Evolutionary conservation across 176 grass and related monocot genomes (phyloP).

Genomic region (Aechmea fasciata): DNA sequence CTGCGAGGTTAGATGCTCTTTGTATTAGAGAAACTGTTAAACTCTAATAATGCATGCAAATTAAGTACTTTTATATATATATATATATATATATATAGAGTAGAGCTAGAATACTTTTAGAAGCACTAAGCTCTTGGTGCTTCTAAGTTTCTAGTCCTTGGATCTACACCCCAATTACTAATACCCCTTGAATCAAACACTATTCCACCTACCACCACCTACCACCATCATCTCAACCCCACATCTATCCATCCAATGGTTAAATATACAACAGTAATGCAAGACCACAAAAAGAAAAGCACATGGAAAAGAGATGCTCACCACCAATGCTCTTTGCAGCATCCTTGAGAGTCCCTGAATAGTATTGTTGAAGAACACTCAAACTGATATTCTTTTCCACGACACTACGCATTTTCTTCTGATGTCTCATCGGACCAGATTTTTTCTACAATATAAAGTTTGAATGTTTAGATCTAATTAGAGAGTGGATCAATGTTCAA

Average conservation of each 20-base stretch:
- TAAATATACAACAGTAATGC: not conserved
- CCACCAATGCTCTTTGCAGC: constrained; percentile 70
- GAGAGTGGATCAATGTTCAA: too few relatives aligned
- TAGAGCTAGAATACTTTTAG: too few relatives aligned
- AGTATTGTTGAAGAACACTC: constrained; percentile 43
- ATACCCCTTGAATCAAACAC: too few relatives aligned
- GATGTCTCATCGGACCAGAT: constrained; percentile 14
- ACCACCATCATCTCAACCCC: too few relatives aligned
- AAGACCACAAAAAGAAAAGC: not conserved
- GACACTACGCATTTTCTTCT: constrained; percentile 24
- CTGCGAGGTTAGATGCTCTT: constrained; percentile 20
- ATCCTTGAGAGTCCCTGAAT: constrained; percentile 64
- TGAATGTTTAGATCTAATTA: not conserved
- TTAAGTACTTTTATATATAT: too few relatives aligned
- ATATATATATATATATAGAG: too few relatives aligned
- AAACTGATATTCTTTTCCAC: constrained; percentile 42
- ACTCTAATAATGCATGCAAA: not conserved
- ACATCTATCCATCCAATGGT: too few relatives aligned
- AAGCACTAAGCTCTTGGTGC: too few relatives aligned
- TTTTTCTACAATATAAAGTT: constrained; percentile 26
- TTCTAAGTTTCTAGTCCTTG: too few relatives aligned
- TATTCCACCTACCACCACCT: too few relatives aligned
- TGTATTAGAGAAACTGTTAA: not conserved
- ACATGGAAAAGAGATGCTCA: constrained; percentile 8
- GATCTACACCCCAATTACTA: too few relatives aligned